Evolutionary conservation across 1,284 basidiomycete species (phyloP).

Genomic region (Microstroma glucosiphilum): DNA sequence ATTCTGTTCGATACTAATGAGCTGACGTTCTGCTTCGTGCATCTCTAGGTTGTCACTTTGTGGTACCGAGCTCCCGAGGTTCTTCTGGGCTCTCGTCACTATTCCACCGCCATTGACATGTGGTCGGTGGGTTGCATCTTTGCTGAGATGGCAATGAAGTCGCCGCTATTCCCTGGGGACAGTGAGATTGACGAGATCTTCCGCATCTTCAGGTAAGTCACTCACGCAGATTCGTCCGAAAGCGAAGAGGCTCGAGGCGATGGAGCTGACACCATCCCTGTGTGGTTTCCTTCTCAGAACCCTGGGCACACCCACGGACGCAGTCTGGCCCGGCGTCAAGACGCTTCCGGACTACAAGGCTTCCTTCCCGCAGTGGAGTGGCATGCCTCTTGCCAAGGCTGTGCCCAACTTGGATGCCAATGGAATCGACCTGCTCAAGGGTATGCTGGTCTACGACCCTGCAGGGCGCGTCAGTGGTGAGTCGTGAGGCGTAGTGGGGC

Average conservation of each 20-base stretch:
- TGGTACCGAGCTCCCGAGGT: slow-evolving; percentile 99
- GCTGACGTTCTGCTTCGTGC: not conserved
- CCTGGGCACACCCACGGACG: slow-evolving; percentile 85
- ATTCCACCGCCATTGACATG: slow-evolving; percentile 92
- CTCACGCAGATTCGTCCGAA: not conserved
- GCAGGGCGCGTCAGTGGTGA: slow-evolving; percentile 67
- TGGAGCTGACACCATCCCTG: not conserved
- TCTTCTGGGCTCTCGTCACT: slow-evolving; percentile 86
- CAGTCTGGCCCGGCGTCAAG: slow-evolving; percentile 84
- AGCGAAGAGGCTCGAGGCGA: not conserved
- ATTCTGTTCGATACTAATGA: not conserved
- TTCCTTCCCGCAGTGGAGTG: slow-evolving; percentile 91
- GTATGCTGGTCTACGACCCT: slow-evolving; percentile 85
- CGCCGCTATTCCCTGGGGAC: slow-evolving; percentile 92
- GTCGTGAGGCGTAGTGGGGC: slow-evolving; percentile 5
- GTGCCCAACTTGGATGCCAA: slow-evolving; percentile 28
- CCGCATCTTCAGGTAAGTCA: slow-evolving; percentile 69
- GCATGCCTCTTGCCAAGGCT: slow-evolving; percentile 58
- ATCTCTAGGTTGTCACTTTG: slow-evolving; percentile 67
- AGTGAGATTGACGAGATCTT: slow-evolving; percentile 99
- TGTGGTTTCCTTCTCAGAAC: slow-evolving; percentile 10
- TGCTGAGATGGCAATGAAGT: slow-evolving; percentile 85
- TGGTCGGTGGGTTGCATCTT: slow-evolving; percentile 92
- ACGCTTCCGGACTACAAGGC: slow-evolving; percentile 90
- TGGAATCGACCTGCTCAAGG: slow-evolving; percentile 53